These are phyloP conservation scores for Tolypocladium pustulatum DNA, from an alignment of 2,329 filamentous ascomycete genomes.

Conservation along the genomic window DNA sequence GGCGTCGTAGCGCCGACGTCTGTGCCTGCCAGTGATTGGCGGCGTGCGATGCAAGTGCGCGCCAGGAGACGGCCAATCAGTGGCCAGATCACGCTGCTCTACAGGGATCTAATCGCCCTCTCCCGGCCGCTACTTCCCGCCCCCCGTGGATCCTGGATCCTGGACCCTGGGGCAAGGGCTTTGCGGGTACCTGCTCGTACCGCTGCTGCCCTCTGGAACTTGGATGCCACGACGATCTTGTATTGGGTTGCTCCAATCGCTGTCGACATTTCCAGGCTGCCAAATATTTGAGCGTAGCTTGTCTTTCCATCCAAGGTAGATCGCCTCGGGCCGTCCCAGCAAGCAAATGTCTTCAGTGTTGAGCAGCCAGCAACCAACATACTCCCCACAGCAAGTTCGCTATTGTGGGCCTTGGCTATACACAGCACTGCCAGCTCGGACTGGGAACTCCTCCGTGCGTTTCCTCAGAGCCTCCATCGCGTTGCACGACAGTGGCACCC, in stretches of 20 bases:
- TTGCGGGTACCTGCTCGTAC: background rate
- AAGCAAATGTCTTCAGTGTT: background rate
- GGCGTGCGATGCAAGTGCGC: slow-evolving; percentile 14
- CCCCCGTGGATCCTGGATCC: background rate
- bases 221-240: background rate
- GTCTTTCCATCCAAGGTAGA: background rate
- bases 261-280: background rate
- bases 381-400: background rate
- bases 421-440: background rate
- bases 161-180: background rate
- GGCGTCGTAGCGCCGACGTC: slow-evolving; percentile 21
- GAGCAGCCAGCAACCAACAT: background rate
- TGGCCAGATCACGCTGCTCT: slow-evolving; percentile 19
- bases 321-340: background rate
- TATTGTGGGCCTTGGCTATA: background rate
- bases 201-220: background rate
- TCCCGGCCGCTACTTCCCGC: slow-evolving; percentile 3
- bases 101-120: slow-evolving; percentile 25
- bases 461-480: background rate
- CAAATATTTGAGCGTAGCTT: background rate
- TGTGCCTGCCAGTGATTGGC: slow-evolving; percentile 25
- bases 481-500: background rate
- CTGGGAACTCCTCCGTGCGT: no score
- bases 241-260: background rate
- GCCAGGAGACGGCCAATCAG: slow-evolving; percentile 19